Evolutionary conservation across 345 rosid species (phyloP).

Genomic region (Linum tenue): DNA sequence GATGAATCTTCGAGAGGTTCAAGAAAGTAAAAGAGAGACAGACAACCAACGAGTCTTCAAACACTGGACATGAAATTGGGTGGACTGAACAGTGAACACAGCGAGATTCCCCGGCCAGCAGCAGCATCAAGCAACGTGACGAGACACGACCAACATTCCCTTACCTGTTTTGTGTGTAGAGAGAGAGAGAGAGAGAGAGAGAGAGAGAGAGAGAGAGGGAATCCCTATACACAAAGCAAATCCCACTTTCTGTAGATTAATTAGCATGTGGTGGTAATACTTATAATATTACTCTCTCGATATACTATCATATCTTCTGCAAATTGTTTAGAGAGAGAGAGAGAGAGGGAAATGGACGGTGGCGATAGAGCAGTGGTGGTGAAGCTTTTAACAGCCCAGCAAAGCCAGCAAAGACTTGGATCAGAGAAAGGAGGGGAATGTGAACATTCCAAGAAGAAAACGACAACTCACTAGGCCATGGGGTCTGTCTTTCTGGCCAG

Average conservation of each 20-base stretch:
- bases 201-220: too few species aligned
- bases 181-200: background rate
- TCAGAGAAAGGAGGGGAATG: slow-evolving; percentile 14
- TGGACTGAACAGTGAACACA: background rate
- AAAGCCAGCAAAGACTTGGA: background rate
- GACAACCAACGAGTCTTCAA: background rate
- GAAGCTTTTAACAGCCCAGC: background rate
- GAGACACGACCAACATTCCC: slow-evolving; percentile 33
- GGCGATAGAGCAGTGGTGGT: background rate
- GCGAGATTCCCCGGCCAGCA: too few species aligned
- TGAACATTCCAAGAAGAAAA: slow-evolving; percentile 62
- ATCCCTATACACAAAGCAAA: slow-evolving; percentile 17
- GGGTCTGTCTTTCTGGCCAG: too few species aligned
- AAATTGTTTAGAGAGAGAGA: background rate
- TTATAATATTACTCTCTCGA: too few species aligned
- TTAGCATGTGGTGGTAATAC: too few species aligned
- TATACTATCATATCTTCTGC: too few species aligned
- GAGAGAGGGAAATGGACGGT: background rate
- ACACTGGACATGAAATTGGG: slow-evolving; percentile 12
- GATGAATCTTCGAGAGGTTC: slow-evolving; percentile 60
- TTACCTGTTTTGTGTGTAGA: slow-evolving; percentile 22
- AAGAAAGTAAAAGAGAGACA: slow-evolving; percentile 21
- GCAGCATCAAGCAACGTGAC: too few species aligned
- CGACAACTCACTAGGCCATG: slow-evolving; percentile 28
- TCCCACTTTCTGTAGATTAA: slow-evolving; percentile 27